Percentiles rank a stretch among this genome's conserved stretches.
Evolutionary conservation across 306 rosid genomes (phyloP).

Genomic region (Lablab purpureus): DNA sequence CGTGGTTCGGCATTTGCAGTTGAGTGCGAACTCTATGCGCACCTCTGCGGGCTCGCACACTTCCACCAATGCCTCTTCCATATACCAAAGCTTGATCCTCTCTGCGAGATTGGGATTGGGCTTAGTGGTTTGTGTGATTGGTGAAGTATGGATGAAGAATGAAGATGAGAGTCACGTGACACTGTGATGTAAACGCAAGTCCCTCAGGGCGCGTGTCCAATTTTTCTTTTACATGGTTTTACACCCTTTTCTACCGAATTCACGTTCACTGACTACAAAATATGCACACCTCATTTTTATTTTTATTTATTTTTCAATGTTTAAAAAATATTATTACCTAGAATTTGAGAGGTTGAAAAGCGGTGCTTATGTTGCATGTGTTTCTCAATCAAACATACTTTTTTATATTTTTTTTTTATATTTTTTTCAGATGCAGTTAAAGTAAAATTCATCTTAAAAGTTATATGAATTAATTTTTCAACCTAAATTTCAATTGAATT

Average conservation of each 20-base stretch:
- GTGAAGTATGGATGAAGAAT: not conserved
- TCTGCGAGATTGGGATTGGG: not conserved
- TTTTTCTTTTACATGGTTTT: not conserved
- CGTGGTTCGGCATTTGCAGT: constrained; percentile 76
- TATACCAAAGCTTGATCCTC: not conserved
- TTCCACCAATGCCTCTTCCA: constrained; percentile 62
- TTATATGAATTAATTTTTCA: too few species aligned
- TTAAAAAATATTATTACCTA: too few species aligned
- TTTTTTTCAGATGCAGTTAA: too few species aligned
- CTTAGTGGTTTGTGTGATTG: not conserved
- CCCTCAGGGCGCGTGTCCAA: not conserved
- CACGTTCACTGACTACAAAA: not conserved
- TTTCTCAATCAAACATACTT: too few species aligned
- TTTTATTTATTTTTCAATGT: too few species aligned
- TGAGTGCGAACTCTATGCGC: constrained; percentile 59
- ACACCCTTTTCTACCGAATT: constrained; percentile 1
- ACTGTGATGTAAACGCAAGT: not conserved
- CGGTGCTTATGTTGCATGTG: too few species aligned
- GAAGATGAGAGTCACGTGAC: constrained; percentile 34
- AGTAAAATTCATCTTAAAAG: too few species aligned
- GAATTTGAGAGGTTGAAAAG: too few species aligned
- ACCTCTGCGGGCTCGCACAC: constrained; percentile 69
- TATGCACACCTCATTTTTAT: too few species aligned
- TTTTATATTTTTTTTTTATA: too few species aligned
- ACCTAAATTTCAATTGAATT: too few species aligned